A percentile compares a stretch with the other conserved stretches of the same genome.
Conservation (phyloP, 495 filamentous ascomycete genomes). For the Aspergillus steynii region DNA sequence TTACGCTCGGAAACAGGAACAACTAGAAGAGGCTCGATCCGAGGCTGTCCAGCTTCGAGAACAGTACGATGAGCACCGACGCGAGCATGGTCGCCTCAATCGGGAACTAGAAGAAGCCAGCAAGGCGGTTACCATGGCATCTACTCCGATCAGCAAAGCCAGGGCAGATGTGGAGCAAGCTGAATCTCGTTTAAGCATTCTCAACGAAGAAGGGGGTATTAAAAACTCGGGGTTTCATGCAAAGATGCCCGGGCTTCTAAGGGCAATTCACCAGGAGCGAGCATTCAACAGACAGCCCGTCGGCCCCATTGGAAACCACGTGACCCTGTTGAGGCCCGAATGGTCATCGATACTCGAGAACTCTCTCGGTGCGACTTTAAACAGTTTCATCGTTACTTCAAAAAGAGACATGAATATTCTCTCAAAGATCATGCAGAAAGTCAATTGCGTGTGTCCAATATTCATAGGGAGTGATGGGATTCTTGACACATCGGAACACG, state of each 20-base stretch:
- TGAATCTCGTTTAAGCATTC: constrained; percentile 45
- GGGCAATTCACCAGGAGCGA: constrained; percentile 63
- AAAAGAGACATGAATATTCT: constrained; percentile 68
- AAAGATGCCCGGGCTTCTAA: constrained; percentile 63
- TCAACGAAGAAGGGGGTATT: constrained; percentile 54
- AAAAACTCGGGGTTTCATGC: constrained; percentile 56
- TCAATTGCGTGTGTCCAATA: constrained; percentile 58
- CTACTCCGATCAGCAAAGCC: constrained; percentile 28
- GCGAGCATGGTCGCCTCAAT: constrained; percentile 23
- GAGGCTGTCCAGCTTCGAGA: constrained; percentile 33
- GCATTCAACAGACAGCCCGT: constrained; percentile 71
- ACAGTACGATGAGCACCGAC: constrained; percentile 33
- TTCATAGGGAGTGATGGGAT: constrained; percentile 61
- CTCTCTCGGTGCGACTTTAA: constrained; percentile 62
- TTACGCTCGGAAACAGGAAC: constrained; percentile 48
- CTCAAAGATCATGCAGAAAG: constrained; percentile 58
- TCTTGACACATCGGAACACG: constrained; percentile 64
- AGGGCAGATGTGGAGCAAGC: constrained; percentile 42
- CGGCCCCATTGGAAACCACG: constrained; percentile 77
- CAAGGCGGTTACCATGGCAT: constrained; percentile 26
- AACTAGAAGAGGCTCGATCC: constrained; percentile 41
- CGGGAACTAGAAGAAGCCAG: constrained; percentile 41
- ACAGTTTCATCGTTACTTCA: constrained; percentile 76
- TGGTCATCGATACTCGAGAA: constrained; percentile 87
- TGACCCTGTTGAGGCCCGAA: constrained; percentile 72